Evolutionary conservation across 2,329 filamentous ascomycete genomes (phyloP), one percentile per base, ranked within the genome.

Genomic region (Rhinocladiella mackenziei): DNA sequence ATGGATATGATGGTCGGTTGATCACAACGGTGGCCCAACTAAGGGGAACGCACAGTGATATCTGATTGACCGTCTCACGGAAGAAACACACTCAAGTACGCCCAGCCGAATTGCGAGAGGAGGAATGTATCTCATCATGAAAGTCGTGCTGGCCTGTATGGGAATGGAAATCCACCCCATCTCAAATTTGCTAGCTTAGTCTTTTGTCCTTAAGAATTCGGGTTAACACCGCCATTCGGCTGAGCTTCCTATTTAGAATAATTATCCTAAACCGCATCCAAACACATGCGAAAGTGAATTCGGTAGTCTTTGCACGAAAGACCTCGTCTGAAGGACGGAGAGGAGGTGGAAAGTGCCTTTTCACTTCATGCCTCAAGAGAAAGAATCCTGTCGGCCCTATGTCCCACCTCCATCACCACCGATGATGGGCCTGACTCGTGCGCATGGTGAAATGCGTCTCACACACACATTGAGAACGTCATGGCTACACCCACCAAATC

Each of bases 1-100:
- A 78, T 65, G 78, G 78, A 0, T 80, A 82, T 45, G 66, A 70
- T 14, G 75, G 77, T 0, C 81, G 23, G 23, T 26, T 11, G 11
- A 63, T 17, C 69, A 69, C 44, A 77, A 77, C 48, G 75, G 74
- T 25, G 75, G 71, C 4, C 73, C 74, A 1, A 58, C 55, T 4
- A 53, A 58, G 33, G 71, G 71, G 3, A 69, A n/a, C 66, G 3
- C 70, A 74, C 18, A 33, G 30, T 14, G 32, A 26, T n/a, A 31
- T 40, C n/a, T 26, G 23, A 26, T 11, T 26, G 23, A 11, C 23
- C 23, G 11, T 11, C 11, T 7, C 7, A 11, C 23, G 11, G 23
- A 26, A 26, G 7, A 7, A 11, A 26, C 7, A 7, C 11, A 7
- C 23, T 26, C 7, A 7, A 26, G 7, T 26, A 11, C 7, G 23